Evolutionary conservation across 768 basidiomycete genomes (phyloP).

Genomic region (Tulasnella calospora): DNA sequence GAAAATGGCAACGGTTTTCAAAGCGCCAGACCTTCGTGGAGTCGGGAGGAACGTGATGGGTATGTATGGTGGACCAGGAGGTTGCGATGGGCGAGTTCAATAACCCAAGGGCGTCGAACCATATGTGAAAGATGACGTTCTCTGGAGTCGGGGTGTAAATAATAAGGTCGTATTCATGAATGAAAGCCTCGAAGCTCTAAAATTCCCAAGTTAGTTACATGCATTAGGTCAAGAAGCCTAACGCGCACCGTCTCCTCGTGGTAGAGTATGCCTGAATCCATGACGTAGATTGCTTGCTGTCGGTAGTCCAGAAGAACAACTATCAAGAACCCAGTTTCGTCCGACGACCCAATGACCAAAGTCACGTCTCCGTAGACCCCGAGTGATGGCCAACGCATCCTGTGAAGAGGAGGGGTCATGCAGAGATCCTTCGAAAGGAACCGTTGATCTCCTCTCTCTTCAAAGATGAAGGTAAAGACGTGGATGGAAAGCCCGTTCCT

Average conservation of each 20-base stretch:
- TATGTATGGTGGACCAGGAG: neutral
- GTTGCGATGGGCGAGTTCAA: neutral
- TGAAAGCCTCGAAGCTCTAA: neutral
- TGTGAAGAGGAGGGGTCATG: neutral
- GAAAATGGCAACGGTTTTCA: neutral
- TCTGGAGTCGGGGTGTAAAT: neutral
- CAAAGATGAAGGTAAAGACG: neutral
- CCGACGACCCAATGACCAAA: neutral
- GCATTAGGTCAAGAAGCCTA: neutral
- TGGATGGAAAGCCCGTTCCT: neutral
- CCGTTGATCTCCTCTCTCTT: neutral
- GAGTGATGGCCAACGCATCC: neutral
- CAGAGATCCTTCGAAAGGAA: neutral
- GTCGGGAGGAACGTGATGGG: neutral
- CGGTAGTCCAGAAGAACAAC: neutral
- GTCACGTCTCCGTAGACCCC: neutral
- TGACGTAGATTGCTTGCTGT: neutral
- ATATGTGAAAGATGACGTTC: neutral
- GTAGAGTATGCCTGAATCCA: neutral
- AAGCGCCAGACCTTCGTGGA: neutral
- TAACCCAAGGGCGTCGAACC: neutral
- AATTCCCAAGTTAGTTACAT: neutral
- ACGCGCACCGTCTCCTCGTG: neutral
- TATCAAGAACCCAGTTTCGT: neutral
- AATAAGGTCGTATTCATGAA: neutral